Conservation (phyloP, 2,329 filamentous ascomycete species). For the Neonectria hederae region DNA sequence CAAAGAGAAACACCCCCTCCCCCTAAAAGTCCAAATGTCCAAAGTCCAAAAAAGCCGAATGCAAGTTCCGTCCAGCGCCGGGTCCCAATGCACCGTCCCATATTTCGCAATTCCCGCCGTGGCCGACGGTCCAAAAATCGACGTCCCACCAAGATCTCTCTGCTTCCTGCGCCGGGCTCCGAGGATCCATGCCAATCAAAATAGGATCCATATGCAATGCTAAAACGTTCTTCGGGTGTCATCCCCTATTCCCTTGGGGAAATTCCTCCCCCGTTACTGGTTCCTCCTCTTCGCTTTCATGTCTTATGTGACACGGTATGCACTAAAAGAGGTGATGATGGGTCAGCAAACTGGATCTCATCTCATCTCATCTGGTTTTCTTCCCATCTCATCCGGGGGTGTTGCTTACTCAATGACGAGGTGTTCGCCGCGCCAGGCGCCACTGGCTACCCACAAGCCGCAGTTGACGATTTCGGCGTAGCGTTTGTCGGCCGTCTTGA, state of each 20-base stretch:
- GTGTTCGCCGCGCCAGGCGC: constrained; percentile 56
- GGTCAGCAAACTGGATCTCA: constrained; percentile 26
- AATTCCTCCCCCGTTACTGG: constrained; percentile 1
- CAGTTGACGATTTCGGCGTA: constrained; percentile 60
- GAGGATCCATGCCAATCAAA: constrained; percentile 24
- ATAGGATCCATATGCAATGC: constrained; percentile 35
- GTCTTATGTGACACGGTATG: constrained; percentile 48
- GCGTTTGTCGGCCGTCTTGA: constrained; percentile 60
- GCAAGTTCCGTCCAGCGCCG: constrained; percentile 28
- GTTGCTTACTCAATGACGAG: constrained; percentile 56
- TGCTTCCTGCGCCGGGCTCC: constrained; percentile 36
- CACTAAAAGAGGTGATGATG: constrained; percentile 30
- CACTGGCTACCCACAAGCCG: constrained; percentile 60
- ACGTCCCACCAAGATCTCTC: constrained; percentile 23
- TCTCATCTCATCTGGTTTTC: constrained; percentile 5
- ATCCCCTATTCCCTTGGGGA: neutral
- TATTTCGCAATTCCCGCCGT: constrained; percentile 26
- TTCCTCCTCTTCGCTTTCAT: constrained; percentile 9
- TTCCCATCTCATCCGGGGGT: constrained; percentile 4
- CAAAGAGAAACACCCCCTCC: neutral
- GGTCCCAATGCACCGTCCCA: constrained; percentile 33
- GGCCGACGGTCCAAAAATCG: constrained; percentile 29
- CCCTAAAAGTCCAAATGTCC: neutral
- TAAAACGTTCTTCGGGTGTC: constrained; percentile 14
- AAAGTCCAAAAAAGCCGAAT: constrained; percentile 6